Evolutionary conservation across 805 yeast species (phyloP).

Genomic region (Starmerella floris): DNA sequence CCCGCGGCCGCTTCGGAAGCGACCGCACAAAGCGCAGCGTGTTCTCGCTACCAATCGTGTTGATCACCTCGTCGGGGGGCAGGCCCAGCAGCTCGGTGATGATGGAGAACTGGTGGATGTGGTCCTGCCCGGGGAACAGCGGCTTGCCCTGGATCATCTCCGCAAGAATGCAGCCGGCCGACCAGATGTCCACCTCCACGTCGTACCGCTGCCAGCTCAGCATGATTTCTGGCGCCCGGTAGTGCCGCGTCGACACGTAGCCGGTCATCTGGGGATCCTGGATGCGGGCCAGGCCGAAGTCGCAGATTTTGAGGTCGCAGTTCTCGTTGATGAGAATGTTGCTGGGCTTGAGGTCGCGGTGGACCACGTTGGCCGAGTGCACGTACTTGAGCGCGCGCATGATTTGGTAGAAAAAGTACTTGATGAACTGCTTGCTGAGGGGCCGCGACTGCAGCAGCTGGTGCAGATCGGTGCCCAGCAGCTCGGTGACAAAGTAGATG

Average conservation of each 20-base stretch:
- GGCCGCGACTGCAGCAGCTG: slow-evolving; percentile 85
- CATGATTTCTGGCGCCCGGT: slow-evolving; percentile 98
- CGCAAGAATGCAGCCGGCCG: slow-evolving; percentile 92
- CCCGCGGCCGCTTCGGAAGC: slow-evolving; percentile 84
- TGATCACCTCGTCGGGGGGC: slow-evolving; percentile 91
- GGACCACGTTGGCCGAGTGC: slow-evolving; percentile 85
- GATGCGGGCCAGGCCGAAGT: slow-evolving; percentile 88
- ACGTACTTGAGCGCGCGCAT: slow-evolving; percentile 76
- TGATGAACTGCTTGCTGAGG: slow-evolving; percentile 88
- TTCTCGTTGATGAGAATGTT: slow-evolving; percentile 78
- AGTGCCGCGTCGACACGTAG: slow-evolving; percentile 87
- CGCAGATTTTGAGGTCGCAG: slow-evolving; percentile 84
- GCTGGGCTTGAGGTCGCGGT: slow-evolving; percentile 70
- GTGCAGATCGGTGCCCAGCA: slow-evolving; percentile 94
- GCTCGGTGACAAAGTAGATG: slow-evolving; percentile 86
- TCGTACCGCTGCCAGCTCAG: slow-evolving; percentile 97
- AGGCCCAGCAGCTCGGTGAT: slow-evolving; percentile 92
- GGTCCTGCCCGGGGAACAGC: slow-evolving; percentile 94
- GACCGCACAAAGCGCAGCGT: slow-evolving; percentile 88
- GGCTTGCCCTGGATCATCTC: slow-evolving; percentile 98
- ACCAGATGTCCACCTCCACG: slow-evolving; percentile 94
- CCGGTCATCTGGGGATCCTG: slow-evolving; percentile 99
- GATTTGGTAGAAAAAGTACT: slow-evolving; percentile 90
- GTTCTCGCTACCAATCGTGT: slow-evolving; percentile 90
- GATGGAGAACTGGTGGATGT: slow-evolving; percentile 93